Evolutionary conservation across 441 rosid species (phyloP).

Genomic region (Capsella rubella): DNA sequence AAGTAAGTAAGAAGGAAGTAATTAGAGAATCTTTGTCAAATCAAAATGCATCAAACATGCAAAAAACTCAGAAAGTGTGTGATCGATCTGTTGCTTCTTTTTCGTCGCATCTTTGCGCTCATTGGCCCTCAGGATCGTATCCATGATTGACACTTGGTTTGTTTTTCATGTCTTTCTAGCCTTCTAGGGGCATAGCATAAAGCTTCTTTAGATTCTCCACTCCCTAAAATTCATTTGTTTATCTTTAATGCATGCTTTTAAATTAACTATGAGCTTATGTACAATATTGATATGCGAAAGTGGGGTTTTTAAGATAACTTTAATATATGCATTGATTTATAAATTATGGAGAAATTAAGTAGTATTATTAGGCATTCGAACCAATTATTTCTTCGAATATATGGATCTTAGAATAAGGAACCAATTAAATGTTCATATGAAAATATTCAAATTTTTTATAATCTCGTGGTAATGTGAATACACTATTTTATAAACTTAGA

Average conservation of each 20-base stretch:
- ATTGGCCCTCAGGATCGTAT: constrained; percentile 44
- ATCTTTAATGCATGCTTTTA: constrained; percentile 30
- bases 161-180: constrained; percentile 36
- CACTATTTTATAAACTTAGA: background rate
- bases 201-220: constrained; percentile 42
- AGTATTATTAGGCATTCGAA: constrained; percentile 5
- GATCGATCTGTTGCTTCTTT: constrained; percentile 41
- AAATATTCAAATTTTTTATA: background rate
- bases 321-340: constrained; percentile 17
- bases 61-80: constrained; percentile 25
- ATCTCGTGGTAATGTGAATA: background rate
- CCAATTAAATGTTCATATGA: background rate
- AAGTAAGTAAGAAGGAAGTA: constrained; percentile 41
- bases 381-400: constrained; percentile 20
- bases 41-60: constrained; percentile 43
- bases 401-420: constrained; percentile 9
- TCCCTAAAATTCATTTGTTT: constrained; percentile 1
- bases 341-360: background rate
- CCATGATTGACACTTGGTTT: constrained; percentile 47
- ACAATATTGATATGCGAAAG: constrained; percentile 17
- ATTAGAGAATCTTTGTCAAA: constrained; percentile 42
- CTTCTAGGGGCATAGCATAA: constrained; percentile 34
- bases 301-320: constrained; percentile 27
- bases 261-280: constrained; percentile 7
- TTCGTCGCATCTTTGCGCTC: constrained; percentile 37